Base-by-base conservation (phyloP, 495 filamentous ascomycete genomes). In the Penicillium simplicissimum region DNA sequence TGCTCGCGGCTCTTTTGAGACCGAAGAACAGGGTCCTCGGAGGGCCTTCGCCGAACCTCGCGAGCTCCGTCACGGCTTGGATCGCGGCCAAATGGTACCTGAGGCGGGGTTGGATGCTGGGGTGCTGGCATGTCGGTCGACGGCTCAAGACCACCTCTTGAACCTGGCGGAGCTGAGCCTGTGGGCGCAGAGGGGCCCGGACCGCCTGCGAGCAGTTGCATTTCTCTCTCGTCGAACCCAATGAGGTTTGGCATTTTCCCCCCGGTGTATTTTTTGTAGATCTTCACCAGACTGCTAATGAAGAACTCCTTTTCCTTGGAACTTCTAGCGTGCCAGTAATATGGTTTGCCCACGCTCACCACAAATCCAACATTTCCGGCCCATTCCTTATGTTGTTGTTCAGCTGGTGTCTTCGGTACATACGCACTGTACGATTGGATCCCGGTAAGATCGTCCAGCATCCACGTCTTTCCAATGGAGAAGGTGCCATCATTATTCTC, bases 391-490 rank as follows among this genome's bases (percentile, higher is more conserved):
- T 86, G 81, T 62, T 89, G 83, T 42, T 87, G 81, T 61, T 90
- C 87, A 58, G 83, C 79, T 7, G 79, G 81, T 19, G 67, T 82
- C 23, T 68, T 70, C 4, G 84, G 80, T 13, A 74, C 61, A 4
- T 84, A 75, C 35, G 85, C 80, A 11, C 78, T 84, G 68, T 87
- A 96, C 3, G 91, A 95, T 74, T 94, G 87, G 57, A 98, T 90
- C 25, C 81, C 79, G 8, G 81, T 81, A 36, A 98, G 77, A 67
- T 98, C 94, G 69, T 97, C 93, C 55, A 98, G 80, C 70, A 89
- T 88, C 95, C 95, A 98, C 4, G 93, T 97, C 76, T 98, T 98
- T 42, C 95, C 95, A 67, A 98, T 97, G 8, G 95, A 97, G 75
- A 96, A 98, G 4, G 90, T 84, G 33, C 92, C 91, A 76, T 97